Evolutionary conservation across 1,284 basidiomycete species (phyloP), one percentile per base, ranked within the genome.

Genomic region (Schizophyllum amplum): DNA sequence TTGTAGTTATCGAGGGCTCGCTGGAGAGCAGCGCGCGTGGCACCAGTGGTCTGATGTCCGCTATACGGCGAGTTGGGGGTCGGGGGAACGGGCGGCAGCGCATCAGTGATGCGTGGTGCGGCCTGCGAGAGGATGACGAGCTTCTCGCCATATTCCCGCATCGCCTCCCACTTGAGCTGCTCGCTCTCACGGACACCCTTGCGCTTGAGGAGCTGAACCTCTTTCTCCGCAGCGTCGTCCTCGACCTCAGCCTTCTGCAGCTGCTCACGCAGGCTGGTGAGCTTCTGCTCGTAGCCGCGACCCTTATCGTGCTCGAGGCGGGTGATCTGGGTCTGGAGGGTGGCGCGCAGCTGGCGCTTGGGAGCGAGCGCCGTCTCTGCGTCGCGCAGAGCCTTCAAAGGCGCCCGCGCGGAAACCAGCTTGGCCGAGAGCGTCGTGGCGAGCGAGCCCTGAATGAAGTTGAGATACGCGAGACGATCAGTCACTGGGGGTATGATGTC

Each of bases 71-170:
- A 71, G 4, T 68, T 60, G 5, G 69, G 54, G 0, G 78, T 75
- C 6, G 88, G 86, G 4, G 89, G 88, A 11, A 86, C 62, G 4
- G 77, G 66, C 6, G 88, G 86, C 46, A 91, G 71, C 1, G 75
- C 84, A 1, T 69, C 72, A 47, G 88, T 68, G 55, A 90, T 76
- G 21, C 81, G 77, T 5, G 74, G 68, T 1, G 83, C 81, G 5
- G 86, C 86, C 68, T 91, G 86, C 6, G 87, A 78, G 13, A 91
- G 67, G 4, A 92, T 73, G 1, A 83, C 72, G 4, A 92, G 71
- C 67, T 91, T 92, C 68, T 92, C 90, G 51, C 80, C 86, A 58
- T 86, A 92, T 87, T 92, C 89, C 63, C 81, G 77, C 51, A 90
- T 70, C 4, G 89, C 90, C 47, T 84, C 81, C 87, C 89, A 92